Conservation (phyloP, 1,139 yeast genomes). For the Saccharomyces hybrid region DNA sequence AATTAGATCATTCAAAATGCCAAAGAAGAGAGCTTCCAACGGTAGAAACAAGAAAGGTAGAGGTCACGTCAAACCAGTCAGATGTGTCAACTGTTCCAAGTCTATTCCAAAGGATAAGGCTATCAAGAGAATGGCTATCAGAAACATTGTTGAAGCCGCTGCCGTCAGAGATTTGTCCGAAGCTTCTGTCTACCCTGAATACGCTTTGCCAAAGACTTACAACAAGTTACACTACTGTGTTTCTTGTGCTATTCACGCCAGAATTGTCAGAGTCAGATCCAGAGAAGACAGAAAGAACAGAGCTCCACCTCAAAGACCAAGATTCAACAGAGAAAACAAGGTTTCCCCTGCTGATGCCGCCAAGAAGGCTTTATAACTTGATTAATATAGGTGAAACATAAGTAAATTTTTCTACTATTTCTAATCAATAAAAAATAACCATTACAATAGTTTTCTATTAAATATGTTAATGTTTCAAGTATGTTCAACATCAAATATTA, state of each 20-base stretch:
- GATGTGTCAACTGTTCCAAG: constrained; percentile 99
- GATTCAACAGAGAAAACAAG: constrained; percentile 88
- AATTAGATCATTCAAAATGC: constrained; percentile 50
- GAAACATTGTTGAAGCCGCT: constrained; percentile 99
- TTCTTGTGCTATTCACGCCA: constrained; percentile 99
- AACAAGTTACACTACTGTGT: constrained; percentile 99
- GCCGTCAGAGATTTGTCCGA: constrained; percentile 99
- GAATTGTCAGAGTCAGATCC: constrained; percentile 99
- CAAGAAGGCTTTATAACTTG: constrained; percentile 62
- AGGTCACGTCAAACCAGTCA: constrained; percentile 99
- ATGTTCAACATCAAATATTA: not conserved
- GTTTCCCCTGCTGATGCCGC: constrained; percentile 98
- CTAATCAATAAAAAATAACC: not conserved
- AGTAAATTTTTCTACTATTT: not conserved
- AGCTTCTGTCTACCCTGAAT: constrained; percentile 98
- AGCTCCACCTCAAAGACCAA: constrained; percentile 98
- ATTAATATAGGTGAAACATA: not conserved
- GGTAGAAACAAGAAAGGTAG: constrained; percentile 99
- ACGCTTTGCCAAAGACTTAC: constrained; percentile 99
- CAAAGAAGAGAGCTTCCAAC: constrained; percentile 99
- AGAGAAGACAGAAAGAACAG: constrained; percentile 98
- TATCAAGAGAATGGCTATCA: constrained; percentile 99
- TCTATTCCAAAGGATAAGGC: constrained; percentile 99
- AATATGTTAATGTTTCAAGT: too few relatives aligned
- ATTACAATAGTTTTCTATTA: not conserved